Evolutionary conservation across 228 moss, liverwort and hornwort species (phyloP).

Genomic region (Sphagnum fallax): DNA sequence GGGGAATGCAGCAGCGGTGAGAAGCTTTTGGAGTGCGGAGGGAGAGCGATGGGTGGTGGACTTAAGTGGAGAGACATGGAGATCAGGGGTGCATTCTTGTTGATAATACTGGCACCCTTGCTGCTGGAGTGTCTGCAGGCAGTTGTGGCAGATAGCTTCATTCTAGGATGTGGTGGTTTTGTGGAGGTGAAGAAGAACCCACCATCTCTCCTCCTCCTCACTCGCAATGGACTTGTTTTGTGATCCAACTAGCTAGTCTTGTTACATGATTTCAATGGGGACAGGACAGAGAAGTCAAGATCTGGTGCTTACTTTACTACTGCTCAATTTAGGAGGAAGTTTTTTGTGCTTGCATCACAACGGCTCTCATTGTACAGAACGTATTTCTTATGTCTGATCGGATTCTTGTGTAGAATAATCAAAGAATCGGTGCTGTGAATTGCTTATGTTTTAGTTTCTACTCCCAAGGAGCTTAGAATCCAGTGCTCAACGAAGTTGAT

Average conservation of each 20-base stretch:
- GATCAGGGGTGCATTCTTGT: too few species aligned
- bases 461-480: too few species aligned
- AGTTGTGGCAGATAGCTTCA: slow-evolving; percentile 35
- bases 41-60: too few species aligned
- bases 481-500: too few species aligned
- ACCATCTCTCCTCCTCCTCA: background rate
- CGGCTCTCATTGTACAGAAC: background rate
- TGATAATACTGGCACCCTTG: slow-evolving; percentile 2
- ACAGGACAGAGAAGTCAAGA: background rate
- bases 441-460: too few species aligned
- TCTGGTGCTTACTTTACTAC: background rate
- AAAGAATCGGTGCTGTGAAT: too few species aligned
- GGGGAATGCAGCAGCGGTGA: too few species aligned
- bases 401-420: too few species aligned
- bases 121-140: slow-evolving; percentile 15
- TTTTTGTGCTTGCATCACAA: background rate
- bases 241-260: background rate
- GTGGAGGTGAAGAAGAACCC: slow-evolving; percentile 48
- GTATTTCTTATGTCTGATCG: too few species aligned
- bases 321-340: background rate
- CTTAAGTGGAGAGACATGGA: too few species aligned
- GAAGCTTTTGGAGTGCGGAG: too few species aligned
- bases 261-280: background rate
- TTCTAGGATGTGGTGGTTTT: slow-evolving; percentile 85
- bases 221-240: background rate